A percentile compares a stretch with the other conserved stretches of the same genome.
Evolutionary conservation across 2,329 filamentous ascomycete species (phyloP).

Genomic region (Talaromyces sp.): DNA sequence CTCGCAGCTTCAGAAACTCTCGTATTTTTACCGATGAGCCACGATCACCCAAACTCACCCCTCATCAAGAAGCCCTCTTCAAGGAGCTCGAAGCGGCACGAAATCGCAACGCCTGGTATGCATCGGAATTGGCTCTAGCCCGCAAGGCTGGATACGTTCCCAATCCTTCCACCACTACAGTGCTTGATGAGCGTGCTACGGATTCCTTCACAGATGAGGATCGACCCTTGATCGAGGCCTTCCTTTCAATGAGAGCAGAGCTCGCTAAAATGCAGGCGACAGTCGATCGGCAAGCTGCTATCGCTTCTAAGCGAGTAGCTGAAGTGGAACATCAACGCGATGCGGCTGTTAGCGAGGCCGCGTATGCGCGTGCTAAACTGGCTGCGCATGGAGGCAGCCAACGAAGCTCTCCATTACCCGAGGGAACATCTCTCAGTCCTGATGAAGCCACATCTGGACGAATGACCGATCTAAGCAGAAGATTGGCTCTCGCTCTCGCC

Average conservation of each 20-base stretch:
- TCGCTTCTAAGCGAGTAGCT: conserved; percentile 83
- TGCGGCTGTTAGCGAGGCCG: conserved; percentile 87
- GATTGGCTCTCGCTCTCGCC: conserved; percentile 75
- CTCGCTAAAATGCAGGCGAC: conserved; percentile 83
- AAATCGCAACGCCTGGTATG: conserved; percentile 93
- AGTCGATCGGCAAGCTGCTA: conserved; percentile 79
- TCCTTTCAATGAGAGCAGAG: conserved; percentile 86
- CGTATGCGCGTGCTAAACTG: conserved; percentile 89
- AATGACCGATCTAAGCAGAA: conserved; percentile 69
- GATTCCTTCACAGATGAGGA: conserved; percentile 90
- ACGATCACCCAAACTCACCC: conserved; percentile 40
- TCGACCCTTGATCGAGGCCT: conserved; percentile 82
- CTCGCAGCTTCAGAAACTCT: conserved; percentile 35
- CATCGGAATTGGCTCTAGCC: conserved; percentile 87
- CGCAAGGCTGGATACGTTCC: conserved; percentile 83
- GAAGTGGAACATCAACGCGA: conserved; percentile 94
- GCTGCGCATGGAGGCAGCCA: conserved; percentile 74
- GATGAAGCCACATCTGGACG: conserved; percentile 59
- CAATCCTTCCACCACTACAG: conserved; percentile 64
- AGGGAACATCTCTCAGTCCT: conserved; percentile 49
- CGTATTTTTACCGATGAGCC: conserved; percentile 40
- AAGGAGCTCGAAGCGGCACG: conserved; percentile 83
- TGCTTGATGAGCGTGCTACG: conserved; percentile 68
- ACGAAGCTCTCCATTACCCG: conserved; percentile 51
- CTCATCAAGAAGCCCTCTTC: conserved; percentile 59